Percentiles rank a stretch among this genome's conserved stretches.
These are phyloP conservation scores for Nannizziopsis barbatae DNA, from an alignment of 2,329 filamentous ascomycete species.

Conservation along the genomic window DNA sequence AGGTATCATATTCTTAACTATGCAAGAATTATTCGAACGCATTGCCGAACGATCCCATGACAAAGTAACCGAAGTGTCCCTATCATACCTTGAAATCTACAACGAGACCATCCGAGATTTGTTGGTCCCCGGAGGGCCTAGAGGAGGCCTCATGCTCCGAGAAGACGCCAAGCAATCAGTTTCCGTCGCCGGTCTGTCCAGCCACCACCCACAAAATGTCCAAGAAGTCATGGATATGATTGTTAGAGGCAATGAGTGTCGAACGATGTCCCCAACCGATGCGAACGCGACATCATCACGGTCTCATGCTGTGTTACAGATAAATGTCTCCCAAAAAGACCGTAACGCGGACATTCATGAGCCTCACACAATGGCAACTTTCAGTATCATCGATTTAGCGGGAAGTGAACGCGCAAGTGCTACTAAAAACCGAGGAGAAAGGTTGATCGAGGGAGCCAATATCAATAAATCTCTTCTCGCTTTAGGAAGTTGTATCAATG, in stretches of 20 bases:
- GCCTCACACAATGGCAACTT: slow-evolving; percentile 92
- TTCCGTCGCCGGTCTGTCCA: slow-evolving; percentile 79
- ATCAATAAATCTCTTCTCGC: slow-evolving; percentile 98
- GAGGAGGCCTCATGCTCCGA: slow-evolving; percentile 76
- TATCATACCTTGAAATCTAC: slow-evolving; percentile 97
- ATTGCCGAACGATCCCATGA: slow-evolving; percentile 77
- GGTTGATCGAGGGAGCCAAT: slow-evolving; percentile 86
- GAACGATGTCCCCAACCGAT: slow-evolving; percentile 92
- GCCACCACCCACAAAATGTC: slow-evolving; percentile 80
- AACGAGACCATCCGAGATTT: slow-evolving; percentile 97
- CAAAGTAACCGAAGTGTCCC: slow-evolving; percentile 77
- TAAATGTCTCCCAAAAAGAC: slow-evolving; percentile 91
- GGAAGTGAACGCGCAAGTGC: slow-evolving; percentile 92
- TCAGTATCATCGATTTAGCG: slow-evolving; percentile 95
- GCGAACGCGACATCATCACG: slow-evolving; percentile 95
- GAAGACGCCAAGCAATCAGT: slow-evolving; percentile 92
- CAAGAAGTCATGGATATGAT: slow-evolving; percentile 99
- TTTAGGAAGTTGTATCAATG: slow-evolving; percentile 94
- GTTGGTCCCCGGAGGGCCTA: slow-evolving; percentile 72
- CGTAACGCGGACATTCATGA: slow-evolving; percentile 86
- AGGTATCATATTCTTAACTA: slow-evolving; percentile 96
- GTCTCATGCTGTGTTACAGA: slow-evolving; percentile 92
- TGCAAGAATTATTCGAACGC: slow-evolving; percentile 97
- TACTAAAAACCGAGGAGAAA: slow-evolving; percentile 89
- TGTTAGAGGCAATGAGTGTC: slow-evolving; percentile 81